A percentile compares a stretch with the other conserved stretches of the same genome.
Evolutionary conservation across 805 yeast species (phyloP).

Genomic region (Metschnikowia henanensis): DNA sequence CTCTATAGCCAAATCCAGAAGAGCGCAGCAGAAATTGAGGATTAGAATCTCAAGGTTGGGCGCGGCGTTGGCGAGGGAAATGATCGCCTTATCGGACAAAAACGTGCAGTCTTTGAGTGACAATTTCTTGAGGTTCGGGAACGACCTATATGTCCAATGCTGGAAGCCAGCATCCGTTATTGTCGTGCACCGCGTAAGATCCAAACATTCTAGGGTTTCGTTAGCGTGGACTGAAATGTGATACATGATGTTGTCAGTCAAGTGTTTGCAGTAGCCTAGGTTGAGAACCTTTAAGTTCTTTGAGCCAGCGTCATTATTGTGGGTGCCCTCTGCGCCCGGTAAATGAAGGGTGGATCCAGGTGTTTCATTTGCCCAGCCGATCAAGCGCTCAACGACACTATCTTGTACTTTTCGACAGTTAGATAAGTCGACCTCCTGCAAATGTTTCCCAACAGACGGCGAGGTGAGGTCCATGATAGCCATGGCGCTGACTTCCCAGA

Average conservation of each 20-base stretch:
- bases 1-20: constrained; percentile 68
- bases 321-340: constrained; percentile 14
- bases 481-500: constrained; percentile 80
- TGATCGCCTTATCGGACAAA: constrained; percentile 62
- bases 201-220: constrained; percentile 52
- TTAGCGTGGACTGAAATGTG: constrained; percentile 61
- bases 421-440: constrained; percentile 63
- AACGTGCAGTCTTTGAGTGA: constrained; percentile 73
- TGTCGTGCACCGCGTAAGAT: constrained; percentile 73
- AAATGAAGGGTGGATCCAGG: constrained; percentile 5
- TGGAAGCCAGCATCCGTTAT: constrained; percentile 74
- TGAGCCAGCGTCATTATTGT: constrained; percentile 51
- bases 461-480: constrained; percentile 77
- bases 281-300: constrained; percentile 52
- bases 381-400: constrained; percentile 65
- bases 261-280: constrained; percentile 73
- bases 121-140: constrained; percentile 52
- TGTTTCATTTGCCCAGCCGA: constrained; percentile 46
- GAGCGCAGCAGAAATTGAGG: constrained; percentile 72
- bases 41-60: constrained; percentile 56
- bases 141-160: constrained; percentile 58
- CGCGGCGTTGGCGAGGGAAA: constrained; percentile 61
- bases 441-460: constrained; percentile 57
- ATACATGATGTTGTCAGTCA: constrained; percentile 67
- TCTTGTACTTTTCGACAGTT: constrained; percentile 76